These are phyloP conservation scores for Galeopsis tetrahit DNA, from an alignment of 257 asterid genomes.

Conservation along the genomic window DNA sequence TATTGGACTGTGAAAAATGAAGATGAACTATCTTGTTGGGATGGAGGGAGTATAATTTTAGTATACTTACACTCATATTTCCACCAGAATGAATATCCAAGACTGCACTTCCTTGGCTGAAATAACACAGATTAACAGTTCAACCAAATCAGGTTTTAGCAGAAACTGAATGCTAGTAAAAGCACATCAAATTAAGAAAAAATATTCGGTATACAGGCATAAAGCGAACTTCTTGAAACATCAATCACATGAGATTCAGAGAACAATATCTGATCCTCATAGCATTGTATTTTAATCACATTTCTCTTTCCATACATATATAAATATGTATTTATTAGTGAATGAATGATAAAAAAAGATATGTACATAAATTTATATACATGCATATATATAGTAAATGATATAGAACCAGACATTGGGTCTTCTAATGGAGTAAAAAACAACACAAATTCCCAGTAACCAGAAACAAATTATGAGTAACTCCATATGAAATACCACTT, in stretches of 20 bases:
- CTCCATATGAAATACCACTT: not conserved
- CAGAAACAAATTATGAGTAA: too few species aligned
- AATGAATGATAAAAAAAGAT: not conserved
- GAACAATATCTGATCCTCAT: not conserved
- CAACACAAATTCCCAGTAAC: not conserved
- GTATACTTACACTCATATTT: slow-evolving; percentile 79
- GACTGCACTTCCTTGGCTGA: slow-evolving; percentile 93
- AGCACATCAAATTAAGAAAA: slow-evolving; percentile 15
- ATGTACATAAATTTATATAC: not conserved
- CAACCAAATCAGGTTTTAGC: slow-evolving; percentile 16
- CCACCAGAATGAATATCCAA: slow-evolving; percentile 86
- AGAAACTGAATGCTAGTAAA: slow-evolving; percentile 20
- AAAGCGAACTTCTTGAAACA: not conserved
- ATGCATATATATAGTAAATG: not conserved
- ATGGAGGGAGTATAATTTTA: not conserved
- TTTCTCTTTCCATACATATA: not conserved
- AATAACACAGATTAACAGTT: slow-evolving; percentile 40
- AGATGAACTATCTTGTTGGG: too few species aligned
- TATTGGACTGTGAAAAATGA: too few species aligned
- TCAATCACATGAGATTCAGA: not conserved
- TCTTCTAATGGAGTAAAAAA: too few species aligned
- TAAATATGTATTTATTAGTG: not conserved
- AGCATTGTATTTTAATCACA: not conserved
- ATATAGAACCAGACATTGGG: not conserved
- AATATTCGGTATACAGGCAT: not conserved